Evolutionary conservation across 345 rosid species (phyloP).

Genomic region (Eucalyptus sp.): DNA sequence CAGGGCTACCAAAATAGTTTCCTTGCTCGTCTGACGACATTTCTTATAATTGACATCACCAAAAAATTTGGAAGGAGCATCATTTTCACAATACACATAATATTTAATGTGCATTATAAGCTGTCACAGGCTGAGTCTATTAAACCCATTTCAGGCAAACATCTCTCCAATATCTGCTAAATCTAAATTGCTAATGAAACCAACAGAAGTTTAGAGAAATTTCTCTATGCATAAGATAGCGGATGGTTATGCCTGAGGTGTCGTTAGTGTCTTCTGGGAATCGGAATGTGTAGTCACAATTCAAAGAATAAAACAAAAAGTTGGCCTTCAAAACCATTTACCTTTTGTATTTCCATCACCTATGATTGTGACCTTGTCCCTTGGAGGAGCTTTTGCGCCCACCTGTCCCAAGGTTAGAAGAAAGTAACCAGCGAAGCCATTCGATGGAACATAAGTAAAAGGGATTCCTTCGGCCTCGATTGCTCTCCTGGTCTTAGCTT

Average conservation of each 20-base stretch:
- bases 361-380: slow-evolving; percentile 2
- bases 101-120: background rate
- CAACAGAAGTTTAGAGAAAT: background rate
- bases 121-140: background rate
- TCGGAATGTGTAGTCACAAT: background rate
- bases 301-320: background rate
- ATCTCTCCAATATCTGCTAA: background rate
- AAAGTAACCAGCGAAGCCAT: slow-evolving; percentile 3
- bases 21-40: background rate
- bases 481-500: slow-evolving; percentile 7
- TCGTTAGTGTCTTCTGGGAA: background rate
- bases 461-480: slow-evolving; percentile 20
- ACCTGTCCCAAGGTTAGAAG: slow-evolving; percentile 6
- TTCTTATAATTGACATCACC: background rate
- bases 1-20: background rate
- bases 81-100: too few species aligned
- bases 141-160: background rate
- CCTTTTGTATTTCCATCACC: slow-evolving; percentile 19
- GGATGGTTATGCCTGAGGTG: background rate
- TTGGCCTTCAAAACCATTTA: background rate
- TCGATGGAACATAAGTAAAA: slow-evolving; percentile 11
- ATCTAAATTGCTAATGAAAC: background rate
- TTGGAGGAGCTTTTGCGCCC: background rate
- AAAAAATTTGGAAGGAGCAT: background rate
- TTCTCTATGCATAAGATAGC: background rate